Base-by-base conservation (phyloP, 257 asterid species). In the Knoxia roxburghii region DNA sequence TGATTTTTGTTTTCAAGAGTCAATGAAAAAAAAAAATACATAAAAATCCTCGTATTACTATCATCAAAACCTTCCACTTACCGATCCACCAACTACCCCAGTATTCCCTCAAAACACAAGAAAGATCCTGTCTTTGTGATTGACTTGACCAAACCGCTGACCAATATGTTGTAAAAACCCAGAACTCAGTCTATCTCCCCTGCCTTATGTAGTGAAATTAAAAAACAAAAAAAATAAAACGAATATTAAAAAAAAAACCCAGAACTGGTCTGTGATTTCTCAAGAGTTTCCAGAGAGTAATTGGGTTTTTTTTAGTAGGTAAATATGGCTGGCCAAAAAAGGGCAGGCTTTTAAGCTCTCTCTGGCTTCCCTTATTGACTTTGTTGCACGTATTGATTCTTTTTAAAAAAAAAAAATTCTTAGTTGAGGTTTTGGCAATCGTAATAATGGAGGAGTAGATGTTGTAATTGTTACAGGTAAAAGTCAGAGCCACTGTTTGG, bases 291-390 rank as follows among this genome's bases (percentile, higher is more conserved):
- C 27, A 35, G 41, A 50, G 57, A 50, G 59, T 57, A 70, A 53
- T 72, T 64, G 69, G 61, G 74, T 45, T 37, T 68, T 55, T 17
- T 21, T 33, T 53, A 41, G 79, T 73, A 80, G 85, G 82, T 74
- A 69, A 80, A 69, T 77, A 78, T 68, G 79, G 84, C 69, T 73
- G 79, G 75, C 79, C 69, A 73, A 43, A 10, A 35, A 71, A 55
- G 46, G 74, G 70, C 68, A 4, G 73, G 61, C 78, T 69, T 37
- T 68, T 49, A 18, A 77, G 81, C 72, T 69, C n/a, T n/a, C n/a
- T 72, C 39, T 86, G 83, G 78, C 79, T 68, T 67, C 81, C 76
- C 80, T 75, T 72, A 40, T 87, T 87, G 95, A 83, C 95, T 85
- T 87, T 81, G 76, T 27, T 68, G 79, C 64, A 75, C 75, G 67